Conservation (phyloP, 371 early-diverging fungal species). For the Mortierella sp. region DNA sequence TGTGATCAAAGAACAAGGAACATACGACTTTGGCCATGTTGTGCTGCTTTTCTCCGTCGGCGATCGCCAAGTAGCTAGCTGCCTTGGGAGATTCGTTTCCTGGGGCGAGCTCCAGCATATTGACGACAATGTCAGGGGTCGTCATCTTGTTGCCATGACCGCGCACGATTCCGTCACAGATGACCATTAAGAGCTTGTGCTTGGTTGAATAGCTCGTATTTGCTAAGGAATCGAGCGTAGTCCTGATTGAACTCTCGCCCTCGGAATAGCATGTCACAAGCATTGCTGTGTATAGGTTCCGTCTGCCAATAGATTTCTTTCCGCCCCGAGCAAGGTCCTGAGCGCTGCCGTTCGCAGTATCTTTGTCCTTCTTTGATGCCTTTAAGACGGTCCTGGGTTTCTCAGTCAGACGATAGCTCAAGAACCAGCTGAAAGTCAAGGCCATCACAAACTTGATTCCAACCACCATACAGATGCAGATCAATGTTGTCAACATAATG, state of each 20-base stretch:
- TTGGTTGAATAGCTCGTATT: slow-evolving; percentile 70
- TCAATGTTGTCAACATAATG: slow-evolving; percentile 63
- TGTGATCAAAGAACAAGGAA: not conserved
- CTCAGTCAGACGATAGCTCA: slow-evolving; percentile 56
- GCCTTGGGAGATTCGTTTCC: slow-evolving; percentile 64
- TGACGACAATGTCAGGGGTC: slow-evolving; percentile 81
- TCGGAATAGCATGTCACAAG: slow-evolving; percentile 85
- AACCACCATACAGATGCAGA: slow-evolving; percentile 71
- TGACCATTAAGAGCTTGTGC: slow-evolving; percentile 68
- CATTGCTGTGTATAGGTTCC: slow-evolving; percentile 61
- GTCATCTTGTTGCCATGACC: slow-evolving; percentile 70
- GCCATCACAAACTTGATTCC: slow-evolving; percentile 76
- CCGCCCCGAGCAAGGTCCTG: slow-evolving; percentile 40
- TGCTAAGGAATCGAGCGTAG: slow-evolving; percentile 88
- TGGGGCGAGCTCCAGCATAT: slow-evolving; percentile 75
- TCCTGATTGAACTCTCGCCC: slow-evolving; percentile 78
- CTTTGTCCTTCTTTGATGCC: slow-evolving; percentile 31
- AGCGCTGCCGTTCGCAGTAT: slow-evolving; percentile 19
- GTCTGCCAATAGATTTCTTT: slow-evolving; percentile 23
- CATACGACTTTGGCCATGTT: slow-evolving; percentile 92
- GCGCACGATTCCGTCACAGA: slow-evolving; percentile 60
- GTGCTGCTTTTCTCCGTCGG: slow-evolving; percentile 88
- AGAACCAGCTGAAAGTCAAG: slow-evolving; percentile 72
- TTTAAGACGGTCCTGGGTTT: slow-evolving; percentile 26
- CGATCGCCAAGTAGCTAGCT: slow-evolving; percentile 89